Evolutionary conservation across 345 rosid species (phyloP), one percentile per base, ranked within the genome.

Genomic region (Schrenkiella parvula): DNA sequence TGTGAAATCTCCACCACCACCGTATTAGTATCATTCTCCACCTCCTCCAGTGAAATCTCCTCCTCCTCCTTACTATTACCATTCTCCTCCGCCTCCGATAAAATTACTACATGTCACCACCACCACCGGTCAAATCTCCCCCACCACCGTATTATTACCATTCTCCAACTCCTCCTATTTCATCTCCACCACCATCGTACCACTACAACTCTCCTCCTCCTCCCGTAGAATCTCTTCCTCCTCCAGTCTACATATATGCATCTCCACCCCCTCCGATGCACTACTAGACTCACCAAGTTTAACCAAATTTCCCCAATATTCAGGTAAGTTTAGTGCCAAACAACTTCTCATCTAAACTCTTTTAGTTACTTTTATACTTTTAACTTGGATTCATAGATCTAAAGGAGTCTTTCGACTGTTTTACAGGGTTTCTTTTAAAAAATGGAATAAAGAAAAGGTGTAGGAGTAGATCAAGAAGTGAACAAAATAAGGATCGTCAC

Each of bases 401-500:
- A 39, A 52, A 41, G 3, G 22, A 13, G 21, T 37, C 3, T 50
- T 48, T 35, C 10, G 26, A 59, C 60, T 23, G 28, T 22, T 63
- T 67, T 59, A 52, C 87, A 86, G 91, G 77, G 84, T 77, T 71
- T 70, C 70, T 76, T 82, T 74, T 76, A 8, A 71, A 38, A 8
- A 74, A 34, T 64, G 68, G 13, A 88, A 90, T 90, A 90, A 88
- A 83, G 56, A 79, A 79, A 77, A 82, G 83, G 70, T 73, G 75
- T 70, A 71, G 38, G 78, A 71, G 61, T 63, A 77, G 32, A 71
- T 75, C 22, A 73, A 81, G 42, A 63, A 42, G 63, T 72, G 74
- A 29, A 52, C 55, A 46, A 39, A 63, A 72, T 72, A 63, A 72
- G 54, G 71, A 55, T 31, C 63, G 62, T 61, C 54, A 47, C 29